Evolutionary conservation across 768 basidiomycete genomes (phyloP).

Genomic region (Lactarius sp.): DNA sequence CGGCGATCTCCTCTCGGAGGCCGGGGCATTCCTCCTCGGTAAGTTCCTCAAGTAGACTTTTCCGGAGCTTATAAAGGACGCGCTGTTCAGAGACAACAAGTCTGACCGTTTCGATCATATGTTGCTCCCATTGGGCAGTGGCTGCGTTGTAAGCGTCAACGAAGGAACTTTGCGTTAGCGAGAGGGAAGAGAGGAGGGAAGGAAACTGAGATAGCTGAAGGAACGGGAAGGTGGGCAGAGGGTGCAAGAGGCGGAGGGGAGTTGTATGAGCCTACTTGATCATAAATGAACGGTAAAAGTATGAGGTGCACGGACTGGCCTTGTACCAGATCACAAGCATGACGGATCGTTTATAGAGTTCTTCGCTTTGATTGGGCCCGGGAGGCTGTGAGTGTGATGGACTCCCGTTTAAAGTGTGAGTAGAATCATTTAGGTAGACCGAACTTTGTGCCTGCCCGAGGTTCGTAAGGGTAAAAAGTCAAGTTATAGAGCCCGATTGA

Average conservation of each 20-base stretch:
- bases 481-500: not conserved
- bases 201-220: slow-evolving; percentile 54
- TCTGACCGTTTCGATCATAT: slow-evolving; percentile 54
- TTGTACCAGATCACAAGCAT: slow-evolving; percentile 71
- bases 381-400: slow-evolving; percentile 11
- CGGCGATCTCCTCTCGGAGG: slow-evolving; percentile 49
- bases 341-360: slow-evolving; percentile 47
- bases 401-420: slow-evolving; percentile 11
- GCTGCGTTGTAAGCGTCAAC: slow-evolving; percentile 54
- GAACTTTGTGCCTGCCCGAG: slow-evolving; percentile 9
- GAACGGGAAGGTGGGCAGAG: slow-evolving; percentile 56
- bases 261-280: slow-evolving; percentile 25
- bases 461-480: not conserved
- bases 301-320: slow-evolving; percentile 33
- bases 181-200: slow-evolving; percentile 50
- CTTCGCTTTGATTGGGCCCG: slow-evolving; percentile 28
- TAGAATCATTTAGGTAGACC: slow-evolving; percentile 18
- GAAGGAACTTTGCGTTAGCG: slow-evolving; percentile 47
- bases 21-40: slow-evolving; percentile 53
- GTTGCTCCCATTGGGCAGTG: slow-evolving; percentile 64
- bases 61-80: slow-evolving; percentile 55
- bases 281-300: not conserved
- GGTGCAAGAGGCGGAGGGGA: slow-evolving; percentile 26
- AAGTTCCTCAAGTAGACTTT: slow-evolving; percentile 53
- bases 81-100: slow-evolving; percentile 56